Conservation (phyloP, 2,329 filamentous ascomycete species). For the Pestalotiopsis fici region DNA sequence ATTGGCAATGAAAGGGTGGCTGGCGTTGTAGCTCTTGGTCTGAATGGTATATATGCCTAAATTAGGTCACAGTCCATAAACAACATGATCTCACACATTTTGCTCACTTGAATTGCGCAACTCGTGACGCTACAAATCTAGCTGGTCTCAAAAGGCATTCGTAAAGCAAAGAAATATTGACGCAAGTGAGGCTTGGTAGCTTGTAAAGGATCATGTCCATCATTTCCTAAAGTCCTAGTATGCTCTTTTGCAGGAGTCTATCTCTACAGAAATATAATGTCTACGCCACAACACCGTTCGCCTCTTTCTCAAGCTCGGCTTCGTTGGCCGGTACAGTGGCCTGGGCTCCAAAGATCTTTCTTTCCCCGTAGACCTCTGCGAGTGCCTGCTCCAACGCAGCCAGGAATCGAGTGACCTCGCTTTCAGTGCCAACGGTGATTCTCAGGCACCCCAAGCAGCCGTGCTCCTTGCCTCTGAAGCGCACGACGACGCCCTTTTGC, state of each 20-base stretch:
- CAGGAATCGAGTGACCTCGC: conserved; percentile 80
- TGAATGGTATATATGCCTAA: background rate
- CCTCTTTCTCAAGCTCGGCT: conserved; percentile 34
- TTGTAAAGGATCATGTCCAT: too few species aligned
- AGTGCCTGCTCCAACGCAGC: conserved; percentile 59
- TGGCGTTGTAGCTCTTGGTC: background rate
- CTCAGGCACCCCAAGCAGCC: conserved; percentile 87
- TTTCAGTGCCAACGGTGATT: conserved; percentile 88
- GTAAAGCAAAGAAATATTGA: too few species aligned
- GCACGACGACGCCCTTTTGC: conserved; percentile 83
- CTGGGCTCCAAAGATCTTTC: conserved; percentile 38
- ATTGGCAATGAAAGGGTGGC: too few species aligned
- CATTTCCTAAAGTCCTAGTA: too few species aligned
- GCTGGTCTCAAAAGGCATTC: too few species aligned
- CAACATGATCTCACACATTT: background rate
- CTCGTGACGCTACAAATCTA: too few species aligned
- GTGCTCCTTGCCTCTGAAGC: conserved; percentile 90
- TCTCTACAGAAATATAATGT: background rate
- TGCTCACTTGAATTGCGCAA: too few species aligned
- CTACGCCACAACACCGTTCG: conserved; percentile 38
- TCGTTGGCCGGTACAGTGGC: conserved; percentile 26
- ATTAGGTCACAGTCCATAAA: background rate
- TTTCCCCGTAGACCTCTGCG: conserved; percentile 41
- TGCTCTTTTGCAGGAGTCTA: background rate
- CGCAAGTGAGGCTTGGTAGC: too few species aligned